A percentile compares a stretch with the other conserved stretches of the same genome.
These are phyloP conservation scores for Prunus mume DNA, from an alignment of 306 rosid species.

Conservation along the genomic window DNA sequence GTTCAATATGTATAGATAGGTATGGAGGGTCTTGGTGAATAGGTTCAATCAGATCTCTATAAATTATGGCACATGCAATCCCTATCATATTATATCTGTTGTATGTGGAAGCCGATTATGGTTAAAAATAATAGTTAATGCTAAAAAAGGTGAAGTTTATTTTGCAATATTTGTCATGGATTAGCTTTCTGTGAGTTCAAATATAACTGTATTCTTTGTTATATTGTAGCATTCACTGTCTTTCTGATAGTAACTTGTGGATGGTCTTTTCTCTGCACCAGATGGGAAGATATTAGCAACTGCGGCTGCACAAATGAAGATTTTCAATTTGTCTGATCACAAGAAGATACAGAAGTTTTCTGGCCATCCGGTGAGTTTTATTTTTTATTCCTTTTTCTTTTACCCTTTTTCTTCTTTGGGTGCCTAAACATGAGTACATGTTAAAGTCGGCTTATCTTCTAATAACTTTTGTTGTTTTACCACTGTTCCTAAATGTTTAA, in stretches of 20 bases:
- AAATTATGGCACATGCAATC: not conserved
- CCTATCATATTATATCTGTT: not conserved
- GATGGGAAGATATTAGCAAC: slow-evolving; percentile 90
- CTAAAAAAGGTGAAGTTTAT: not conserved
- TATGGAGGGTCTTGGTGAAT: not conserved
- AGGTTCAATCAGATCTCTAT: not conserved
- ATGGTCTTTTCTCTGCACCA: slow-evolving; percentile 29
- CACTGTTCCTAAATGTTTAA: not conserved
- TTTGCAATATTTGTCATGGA: not conserved
- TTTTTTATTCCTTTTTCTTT: slow-evolving; percentile 3
- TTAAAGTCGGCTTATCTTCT: not conserved
- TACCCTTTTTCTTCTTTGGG: not conserved
- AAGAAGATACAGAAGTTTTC: slow-evolving; percentile 78
- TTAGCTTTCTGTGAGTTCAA: slow-evolving; percentile 18
- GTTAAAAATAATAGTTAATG: not conserved
- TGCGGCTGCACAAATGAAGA: slow-evolving; percentile 83
- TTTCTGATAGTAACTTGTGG: slow-evolving; percentile 32
- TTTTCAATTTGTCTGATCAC: slow-evolving; percentile 55
- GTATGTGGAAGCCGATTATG: not conserved
- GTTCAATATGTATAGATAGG: not conserved
- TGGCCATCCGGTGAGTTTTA: slow-evolving; percentile 97
- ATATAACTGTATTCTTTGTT: slow-evolving; percentile 18
- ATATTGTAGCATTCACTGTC: slow-evolving; percentile 4
- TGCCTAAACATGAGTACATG: not conserved
- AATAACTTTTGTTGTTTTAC: not conserved